Conservation (phyloP, 352 stramenopile species). For the Pythium biforme region DNA sequence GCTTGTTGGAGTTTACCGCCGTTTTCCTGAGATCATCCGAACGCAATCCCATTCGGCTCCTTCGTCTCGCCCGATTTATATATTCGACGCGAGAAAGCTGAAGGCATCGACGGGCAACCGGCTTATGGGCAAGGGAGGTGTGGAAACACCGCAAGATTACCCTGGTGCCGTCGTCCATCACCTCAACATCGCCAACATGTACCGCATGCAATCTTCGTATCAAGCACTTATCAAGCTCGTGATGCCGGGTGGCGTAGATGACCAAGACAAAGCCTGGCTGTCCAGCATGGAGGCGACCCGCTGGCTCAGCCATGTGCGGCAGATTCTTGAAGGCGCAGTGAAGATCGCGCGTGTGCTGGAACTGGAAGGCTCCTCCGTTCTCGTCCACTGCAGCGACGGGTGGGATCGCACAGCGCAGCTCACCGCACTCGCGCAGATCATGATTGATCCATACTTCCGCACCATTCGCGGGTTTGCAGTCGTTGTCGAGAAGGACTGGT, state of each 20-base stretch:
- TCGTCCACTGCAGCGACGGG: conserved; percentile 88
- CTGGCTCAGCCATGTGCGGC: conserved; percentile 84
- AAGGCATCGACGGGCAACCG: conserved; percentile 90
- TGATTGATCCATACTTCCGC: conserved; percentile 88
- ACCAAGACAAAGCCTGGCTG: conserved; percentile 68
- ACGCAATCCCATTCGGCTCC: conserved; percentile 62
- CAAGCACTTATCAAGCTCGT: conserved; percentile 71
- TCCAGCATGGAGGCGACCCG: conserved; percentile 71
- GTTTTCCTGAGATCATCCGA: conserved; percentile 78
- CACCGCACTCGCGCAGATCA: conserved; percentile 74
- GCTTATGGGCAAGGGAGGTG: conserved; percentile 89
- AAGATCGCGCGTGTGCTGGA: conserved; percentile 88
- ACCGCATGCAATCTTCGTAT: conserved; percentile 87
- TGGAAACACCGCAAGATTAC: conserved; percentile 86
- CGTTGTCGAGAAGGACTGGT: conserved; percentile 88
- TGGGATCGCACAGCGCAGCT: conserved; percentile 88
- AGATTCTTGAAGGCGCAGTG: conserved; percentile 77
- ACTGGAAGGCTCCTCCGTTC: conserved; percentile 70
- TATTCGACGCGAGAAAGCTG: conserved; percentile 89
- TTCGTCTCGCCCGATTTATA: conserved; percentile 79
- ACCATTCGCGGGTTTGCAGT: conserved; percentile 81
- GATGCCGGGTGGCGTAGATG: conserved; percentile 55
- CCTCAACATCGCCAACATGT: conserved; percentile 93
- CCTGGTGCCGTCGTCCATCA: conserved; percentile 76
- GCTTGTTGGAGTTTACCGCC: conserved; percentile 67